Evolutionary conservation across 2,329 filamentous ascomycete genomes (phyloP), one percentile per base, ranked within the genome.

Genomic region (Paraconiothyrium brasiliense): DNA sequence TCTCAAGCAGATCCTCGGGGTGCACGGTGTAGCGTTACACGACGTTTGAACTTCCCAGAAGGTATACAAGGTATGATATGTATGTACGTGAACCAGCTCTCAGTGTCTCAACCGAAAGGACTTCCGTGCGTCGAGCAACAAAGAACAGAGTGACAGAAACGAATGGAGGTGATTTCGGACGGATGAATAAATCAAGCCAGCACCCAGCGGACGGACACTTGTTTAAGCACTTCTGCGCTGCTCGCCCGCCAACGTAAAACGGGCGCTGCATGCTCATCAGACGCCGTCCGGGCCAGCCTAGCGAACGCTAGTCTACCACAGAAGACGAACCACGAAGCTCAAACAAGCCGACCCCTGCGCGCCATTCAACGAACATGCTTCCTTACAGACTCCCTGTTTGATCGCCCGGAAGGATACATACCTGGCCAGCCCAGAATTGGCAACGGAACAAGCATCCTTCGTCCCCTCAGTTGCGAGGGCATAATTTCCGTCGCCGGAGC

Each of bases 161-260:
- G 60, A 63, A 64, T 61, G 65, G 67, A 68, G 57, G 65, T 64
- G 62, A 61, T 48, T 9, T 41, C 58, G 47, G 44, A 47, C n/a
- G 39, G 16, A 30, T 30, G 27, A 41, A 14, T 32, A 60, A 32
- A 57, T 35, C 50, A 58, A 47, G 20, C 30, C 57, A 54, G 41
- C 34, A 35, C 35, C 10, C 32, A 54, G 51, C 51, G 37, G 51
- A 54, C 51, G 51, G 51, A 44, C 37, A 24, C 30, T 54, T 43
- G 51, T 54, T 54, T 54, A 39, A 50, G 34, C 51, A 43, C 22
- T 54, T 9, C 3, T 16, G 37, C 49, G 22, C 46, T 20, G 24
- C 22, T 30, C 11, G 22, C 46, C 46, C 13, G 46, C 46, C 46
- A 30, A 16, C 5, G 46, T 16, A 30, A 34, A 54, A 54, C 54